Percentiles rank a stretch among this genome's conserved stretches.
These are phyloP conservation scores for Colletotrichum abscissum DNA, from an alignment of 2,329 filamentous ascomycete genomes.

Conservation along the genomic window DNA sequence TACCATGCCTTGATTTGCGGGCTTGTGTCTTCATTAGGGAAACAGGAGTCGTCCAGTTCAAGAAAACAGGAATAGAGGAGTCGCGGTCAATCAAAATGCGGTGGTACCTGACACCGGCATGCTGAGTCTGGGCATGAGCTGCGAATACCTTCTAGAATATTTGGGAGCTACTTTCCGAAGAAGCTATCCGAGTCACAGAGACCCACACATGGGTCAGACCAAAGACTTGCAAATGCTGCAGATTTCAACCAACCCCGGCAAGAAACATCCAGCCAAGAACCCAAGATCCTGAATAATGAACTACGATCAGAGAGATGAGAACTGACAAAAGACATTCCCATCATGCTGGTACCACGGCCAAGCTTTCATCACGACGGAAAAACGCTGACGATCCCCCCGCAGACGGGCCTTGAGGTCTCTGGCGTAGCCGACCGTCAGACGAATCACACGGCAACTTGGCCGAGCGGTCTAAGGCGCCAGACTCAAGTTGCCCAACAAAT, in stretches of 20 bases:
- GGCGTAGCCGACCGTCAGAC: accelerated
- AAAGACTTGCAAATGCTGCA: background rate
- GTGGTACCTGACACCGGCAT: background rate
- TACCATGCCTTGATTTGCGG: background rate
- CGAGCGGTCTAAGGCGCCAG: slow-evolving; percentile 21
- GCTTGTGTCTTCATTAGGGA: background rate
- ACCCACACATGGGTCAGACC: too few species aligned
- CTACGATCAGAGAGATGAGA: background rate
- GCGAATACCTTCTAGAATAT: too few species aligned
- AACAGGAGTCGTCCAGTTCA: background rate
- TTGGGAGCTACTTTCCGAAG: too few species aligned
- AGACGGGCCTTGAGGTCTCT: background rate
- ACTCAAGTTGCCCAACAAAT: background rate
- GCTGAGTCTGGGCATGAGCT: too few species aligned
- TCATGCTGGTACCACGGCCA: background rate
- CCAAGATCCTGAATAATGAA: background rate
- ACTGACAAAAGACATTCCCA: background rate
- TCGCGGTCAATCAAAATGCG: background rate
- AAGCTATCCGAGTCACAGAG: too few species aligned
- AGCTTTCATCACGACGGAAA: background rate
- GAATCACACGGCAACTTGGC: slow-evolving; percentile 1
- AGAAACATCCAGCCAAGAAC: background rate
- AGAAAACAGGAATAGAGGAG: background rate
- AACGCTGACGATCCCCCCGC: too few species aligned
- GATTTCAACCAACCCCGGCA: background rate